Conservation (phyloP, 2,329 filamentous ascomycete species). For the Hymenoscyphus linearis region DNA sequence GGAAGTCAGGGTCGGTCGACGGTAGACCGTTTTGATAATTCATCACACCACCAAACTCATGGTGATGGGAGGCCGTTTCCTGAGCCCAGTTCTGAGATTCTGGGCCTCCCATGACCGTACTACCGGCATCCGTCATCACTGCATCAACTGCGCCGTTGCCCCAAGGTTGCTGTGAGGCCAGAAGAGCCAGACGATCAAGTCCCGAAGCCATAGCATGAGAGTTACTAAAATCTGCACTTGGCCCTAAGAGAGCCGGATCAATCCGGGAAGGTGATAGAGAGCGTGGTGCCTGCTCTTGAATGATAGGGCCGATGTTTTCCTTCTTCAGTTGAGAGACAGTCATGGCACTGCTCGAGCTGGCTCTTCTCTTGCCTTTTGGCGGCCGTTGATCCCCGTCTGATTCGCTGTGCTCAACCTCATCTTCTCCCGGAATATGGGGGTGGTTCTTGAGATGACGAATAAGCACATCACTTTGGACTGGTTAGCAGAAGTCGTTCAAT, state of each 20-base stretch:
- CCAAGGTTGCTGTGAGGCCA: constrained; percentile 22
- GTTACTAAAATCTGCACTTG: constrained; percentile 10
- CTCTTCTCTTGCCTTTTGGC: constrained; percentile 10
- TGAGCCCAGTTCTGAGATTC: constrained; percentile 15
- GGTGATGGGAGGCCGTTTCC: constrained; percentile 12
- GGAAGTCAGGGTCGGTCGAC: constrained; percentile 15
- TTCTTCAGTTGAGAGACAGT: constrained; percentile 4
- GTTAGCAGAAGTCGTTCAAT: constrained; percentile 3
- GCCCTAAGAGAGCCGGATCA: constrained; percentile 19
- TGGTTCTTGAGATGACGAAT: constrained; percentile 25
- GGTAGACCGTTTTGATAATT: constrained; percentile 14
- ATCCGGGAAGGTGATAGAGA: constrained; percentile 20
- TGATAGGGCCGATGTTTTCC: neutral
- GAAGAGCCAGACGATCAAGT: constrained; percentile 20
- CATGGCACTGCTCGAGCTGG: constrained; percentile 7
- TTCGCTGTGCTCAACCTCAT: constrained; percentile 18
- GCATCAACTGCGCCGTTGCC: constrained; percentile 19
- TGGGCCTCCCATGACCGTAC: constrained; percentile 11
- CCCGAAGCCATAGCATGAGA: constrained; percentile 20
- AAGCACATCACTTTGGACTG: constrained; percentile 22
- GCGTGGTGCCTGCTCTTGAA: constrained; percentile 1
- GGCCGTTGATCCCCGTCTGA: constrained; percentile 18
- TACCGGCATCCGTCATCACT: constrained; percentile 15
- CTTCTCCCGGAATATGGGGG: constrained; percentile 19
- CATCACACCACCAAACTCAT: constrained; percentile 13